Conservation (phyloP, 75 land plant genomes). For the Adiantum capillusveneris region DNA sequence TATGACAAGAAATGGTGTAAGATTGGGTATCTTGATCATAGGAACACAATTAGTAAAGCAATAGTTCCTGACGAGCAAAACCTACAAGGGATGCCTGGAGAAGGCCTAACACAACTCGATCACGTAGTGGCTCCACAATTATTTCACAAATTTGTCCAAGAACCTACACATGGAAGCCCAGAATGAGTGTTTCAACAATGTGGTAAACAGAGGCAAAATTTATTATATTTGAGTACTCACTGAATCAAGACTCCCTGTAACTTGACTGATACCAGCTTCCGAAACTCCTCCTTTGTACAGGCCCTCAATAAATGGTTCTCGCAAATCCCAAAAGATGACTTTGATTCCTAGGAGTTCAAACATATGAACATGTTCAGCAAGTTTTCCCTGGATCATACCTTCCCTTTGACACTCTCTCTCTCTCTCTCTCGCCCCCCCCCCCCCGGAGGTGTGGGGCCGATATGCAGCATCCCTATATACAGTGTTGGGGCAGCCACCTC, state of each 20-base stretch:
- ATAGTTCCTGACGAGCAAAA: no score
- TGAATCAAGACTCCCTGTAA: slow-evolving; percentile 65
- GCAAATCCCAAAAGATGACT: slow-evolving; percentile 86
- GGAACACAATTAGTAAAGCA: no score
- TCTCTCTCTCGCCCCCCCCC: no score
- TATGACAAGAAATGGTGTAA: no score
- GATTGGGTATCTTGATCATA: no score
- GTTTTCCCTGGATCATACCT: no score
- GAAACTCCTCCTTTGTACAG: slow-evolving; percentile 59
- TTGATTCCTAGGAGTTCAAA: slow-evolving; percentile 56
- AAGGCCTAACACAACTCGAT: slow-evolving; percentile 84
- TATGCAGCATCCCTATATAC: no score
- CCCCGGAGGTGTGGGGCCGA: no score
- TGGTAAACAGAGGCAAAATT: slow-evolving; percentile 9
- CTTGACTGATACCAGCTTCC: slow-evolving; percentile 59
- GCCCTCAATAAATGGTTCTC: slow-evolving; percentile 73
- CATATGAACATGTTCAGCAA: no score
- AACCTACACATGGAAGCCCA: slow-evolving; percentile 38
- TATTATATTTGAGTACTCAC: slow-evolving; percentile 10
- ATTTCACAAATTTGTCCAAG: slow-evolving; percentile 77
- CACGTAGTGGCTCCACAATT: slow-evolving; percentile 78
- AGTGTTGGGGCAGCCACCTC: no score
- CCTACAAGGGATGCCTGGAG: slow-evolving; percentile 88
- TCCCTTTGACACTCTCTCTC: no score
- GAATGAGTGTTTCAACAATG: background rate